A percentile compares a stretch with the other conserved stretches of the same genome.
Evolutionary conservation across 2,329 filamentous ascomycete species (phyloP).

Genomic region (Corynespora cassiicola): DNA sequence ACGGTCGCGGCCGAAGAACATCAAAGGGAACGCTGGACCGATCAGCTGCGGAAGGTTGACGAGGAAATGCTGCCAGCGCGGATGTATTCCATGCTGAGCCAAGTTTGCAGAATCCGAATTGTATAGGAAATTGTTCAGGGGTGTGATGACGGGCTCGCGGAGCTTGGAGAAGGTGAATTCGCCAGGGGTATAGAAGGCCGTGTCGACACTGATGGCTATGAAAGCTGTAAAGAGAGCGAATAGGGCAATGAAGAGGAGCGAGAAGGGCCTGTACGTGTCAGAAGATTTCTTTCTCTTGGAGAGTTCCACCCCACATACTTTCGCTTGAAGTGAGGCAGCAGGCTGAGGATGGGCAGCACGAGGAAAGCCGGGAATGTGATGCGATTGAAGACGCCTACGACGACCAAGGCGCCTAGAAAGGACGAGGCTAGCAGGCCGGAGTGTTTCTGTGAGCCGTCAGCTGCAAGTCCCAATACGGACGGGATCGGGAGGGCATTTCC

Average conservation of each 20-base stretch:
- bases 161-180: conserved; percentile 71
- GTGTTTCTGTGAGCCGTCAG: conserved; percentile 64
- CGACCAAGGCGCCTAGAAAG: conserved; percentile 78
- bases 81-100: conserved; percentile 60
- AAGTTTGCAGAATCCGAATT: conserved; percentile 57
- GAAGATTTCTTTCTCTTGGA: conserved; percentile 1
- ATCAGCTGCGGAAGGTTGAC: conserved; percentile 61
- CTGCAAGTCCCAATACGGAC: conserved; percentile 30
- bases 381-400: conserved; percentile 92
- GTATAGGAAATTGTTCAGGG: conserved; percentile 61
- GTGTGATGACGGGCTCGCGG: conserved; percentile 58
- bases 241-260: conserved; percentile 67
- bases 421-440: conserved; percentile 78
- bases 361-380: conserved; percentile 97
- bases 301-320: conserved; percentile 63
- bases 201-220: conserved; percentile 82
- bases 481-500: conserved; percentile 29
- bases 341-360: conserved; percentile 78
- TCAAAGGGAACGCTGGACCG: conserved; percentile 57
- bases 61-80: conserved; percentile 59
- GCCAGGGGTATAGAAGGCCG: conserved; percentile 74
- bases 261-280: conserved; percentile 57
- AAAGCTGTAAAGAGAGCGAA: conserved; percentile 72
- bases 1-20: conserved; percentile 53
- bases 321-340: conserved; percentile 84